Conservation (phyloP, 139 green algal genomes). For the Tetradesmus lagerheimii region DNA sequence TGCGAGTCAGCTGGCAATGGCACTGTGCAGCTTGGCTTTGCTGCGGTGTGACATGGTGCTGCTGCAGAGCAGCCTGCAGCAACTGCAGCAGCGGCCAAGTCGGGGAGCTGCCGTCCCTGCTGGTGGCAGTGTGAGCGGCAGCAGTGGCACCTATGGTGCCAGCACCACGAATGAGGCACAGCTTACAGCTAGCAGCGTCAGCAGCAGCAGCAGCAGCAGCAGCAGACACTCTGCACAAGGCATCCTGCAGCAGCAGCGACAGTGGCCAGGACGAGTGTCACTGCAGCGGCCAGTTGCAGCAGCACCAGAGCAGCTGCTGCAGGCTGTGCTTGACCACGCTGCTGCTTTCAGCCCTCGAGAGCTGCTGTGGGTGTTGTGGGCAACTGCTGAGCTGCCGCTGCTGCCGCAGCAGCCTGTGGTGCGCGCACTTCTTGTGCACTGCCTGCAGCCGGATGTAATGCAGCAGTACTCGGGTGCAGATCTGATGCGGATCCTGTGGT, state of each 20-base stretch:
- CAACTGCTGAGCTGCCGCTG: constrained; percentile 26
- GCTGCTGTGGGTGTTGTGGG: constrained; percentile 23
- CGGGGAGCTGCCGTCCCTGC: too few species aligned
- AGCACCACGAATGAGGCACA: neutral
- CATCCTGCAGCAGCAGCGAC: constrained; percentile 31
- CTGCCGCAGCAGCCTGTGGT: constrained; percentile 12
- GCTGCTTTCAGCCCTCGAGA: neutral
- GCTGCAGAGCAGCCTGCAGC: neutral
- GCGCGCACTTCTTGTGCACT: constrained; percentile 1
- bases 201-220: neutral
- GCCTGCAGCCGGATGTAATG: neutral
- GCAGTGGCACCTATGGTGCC: too few species aligned
- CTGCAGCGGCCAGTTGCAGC: neutral
- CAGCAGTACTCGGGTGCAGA: constrained; percentile 11
- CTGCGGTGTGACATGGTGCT: neutral
- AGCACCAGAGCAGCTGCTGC: constrained; percentile 16
- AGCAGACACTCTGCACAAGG: neutral
- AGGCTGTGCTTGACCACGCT: neutral
- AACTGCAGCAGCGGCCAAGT: constrained; percentile 4
- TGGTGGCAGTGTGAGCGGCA: neutral
- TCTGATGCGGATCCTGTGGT: neutral
- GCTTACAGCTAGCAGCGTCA: neutral
- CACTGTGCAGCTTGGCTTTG: neutral
- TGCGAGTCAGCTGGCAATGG: constrained; percentile 1
- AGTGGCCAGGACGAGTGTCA: neutral